These are phyloP conservation scores for Alisma plantagoaquatica DNA, from an alignment of 106 monocot genomes.

Conservation along the genomic window DNA sequence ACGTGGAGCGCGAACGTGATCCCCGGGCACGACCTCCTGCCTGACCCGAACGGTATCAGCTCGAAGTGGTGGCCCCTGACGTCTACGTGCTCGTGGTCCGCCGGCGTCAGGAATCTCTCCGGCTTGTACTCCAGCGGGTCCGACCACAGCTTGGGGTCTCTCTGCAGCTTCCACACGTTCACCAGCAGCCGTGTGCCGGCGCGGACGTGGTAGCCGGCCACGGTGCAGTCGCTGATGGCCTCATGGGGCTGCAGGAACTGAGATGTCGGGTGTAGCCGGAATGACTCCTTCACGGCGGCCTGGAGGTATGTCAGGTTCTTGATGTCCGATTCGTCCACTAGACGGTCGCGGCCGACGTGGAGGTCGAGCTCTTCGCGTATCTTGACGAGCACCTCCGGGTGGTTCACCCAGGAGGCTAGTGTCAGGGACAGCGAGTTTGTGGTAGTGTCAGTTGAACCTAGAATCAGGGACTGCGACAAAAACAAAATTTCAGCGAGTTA, in stretches of 20 bases:
- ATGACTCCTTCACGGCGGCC: slow-evolving; percentile 22
- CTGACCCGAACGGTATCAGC: slow-evolving; percentile 33
- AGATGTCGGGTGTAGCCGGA: slow-evolving; percentile 17
- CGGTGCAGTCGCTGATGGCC: slow-evolving; percentile 13
- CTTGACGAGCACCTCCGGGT: slow-evolving; percentile 12
- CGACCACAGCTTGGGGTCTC: slow-evolving; percentile 16
- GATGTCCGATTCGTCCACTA: slow-evolving; percentile 26
- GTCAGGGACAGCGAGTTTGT: slow-evolving; percentile 14
- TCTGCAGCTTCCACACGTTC: slow-evolving; percentile 27
- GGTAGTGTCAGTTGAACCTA: slow-evolving; percentile 18
- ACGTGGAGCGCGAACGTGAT: slow-evolving; percentile 22
- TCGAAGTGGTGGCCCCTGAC: slow-evolving; percentile 28
- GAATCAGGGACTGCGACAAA: slow-evolving; percentile 9
- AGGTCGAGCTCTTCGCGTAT: slow-evolving; percentile 22
- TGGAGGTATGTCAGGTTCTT: slow-evolving; percentile 25
- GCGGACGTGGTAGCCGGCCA: slow-evolving; percentile 20
- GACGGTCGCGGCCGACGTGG: slow-evolving; percentile 14
- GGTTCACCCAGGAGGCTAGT: slow-evolving; percentile 8
- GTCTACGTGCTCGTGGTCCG: slow-evolving; percentile 4
- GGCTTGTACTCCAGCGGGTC: slow-evolving; percentile 26
- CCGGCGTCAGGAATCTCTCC: slow-evolving; percentile 32
- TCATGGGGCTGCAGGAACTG: slow-evolving; percentile 19
- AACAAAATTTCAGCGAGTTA: neutral
- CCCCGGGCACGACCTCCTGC: slow-evolving; percentile 27
- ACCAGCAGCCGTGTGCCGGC: slow-evolving; percentile 18